These are phyloP conservation scores for Alloteropsis semialata DNA, from an alignment of 176 grass and related monocot genomes.

Conservation along the genomic window DNA sequence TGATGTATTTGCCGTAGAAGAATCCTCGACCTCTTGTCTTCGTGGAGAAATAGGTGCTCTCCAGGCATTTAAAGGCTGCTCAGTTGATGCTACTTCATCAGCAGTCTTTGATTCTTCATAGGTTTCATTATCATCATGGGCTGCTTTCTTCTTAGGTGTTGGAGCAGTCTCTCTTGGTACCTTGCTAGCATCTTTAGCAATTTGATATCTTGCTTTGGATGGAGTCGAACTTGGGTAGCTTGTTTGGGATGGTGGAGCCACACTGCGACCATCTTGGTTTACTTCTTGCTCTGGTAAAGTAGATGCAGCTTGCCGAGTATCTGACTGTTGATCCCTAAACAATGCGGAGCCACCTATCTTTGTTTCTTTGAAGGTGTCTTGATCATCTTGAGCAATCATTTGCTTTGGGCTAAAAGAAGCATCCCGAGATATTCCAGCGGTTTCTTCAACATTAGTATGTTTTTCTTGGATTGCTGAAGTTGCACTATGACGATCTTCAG, in stretches of 20 bases:
- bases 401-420: neutral
- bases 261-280: conserved; percentile 8
- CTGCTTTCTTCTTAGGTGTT: neutral
- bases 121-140: neutral
- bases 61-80: neutral
- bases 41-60: conserved; percentile 4
- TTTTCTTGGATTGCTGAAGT: conserved; percentile 14
- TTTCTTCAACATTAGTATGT: neutral
- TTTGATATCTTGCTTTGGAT: neutral
- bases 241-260: conserved; percentile 2
- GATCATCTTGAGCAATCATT: conserved; percentile 17
- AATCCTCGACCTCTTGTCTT: conserved; percentile 14
- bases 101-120: conserved; percentile 17
- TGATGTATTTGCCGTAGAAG: neutral
- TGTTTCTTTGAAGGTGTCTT: conserved; percentile 19
- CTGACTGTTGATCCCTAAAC: conserved; percentile 7
- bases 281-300: conserved; percentile 1
- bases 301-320: neutral
- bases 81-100: conserved; percentile 9
- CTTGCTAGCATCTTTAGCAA: conserved; percentile 11
- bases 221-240: conserved; percentile 14
- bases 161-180: neutral
- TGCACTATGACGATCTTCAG: neutral
- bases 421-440: neutral
- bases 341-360: neutral